phyloP scores from a whole-genome alignment of 768 basidiomycete genomes.

The Rhizopogon salebrosus region DNA sequence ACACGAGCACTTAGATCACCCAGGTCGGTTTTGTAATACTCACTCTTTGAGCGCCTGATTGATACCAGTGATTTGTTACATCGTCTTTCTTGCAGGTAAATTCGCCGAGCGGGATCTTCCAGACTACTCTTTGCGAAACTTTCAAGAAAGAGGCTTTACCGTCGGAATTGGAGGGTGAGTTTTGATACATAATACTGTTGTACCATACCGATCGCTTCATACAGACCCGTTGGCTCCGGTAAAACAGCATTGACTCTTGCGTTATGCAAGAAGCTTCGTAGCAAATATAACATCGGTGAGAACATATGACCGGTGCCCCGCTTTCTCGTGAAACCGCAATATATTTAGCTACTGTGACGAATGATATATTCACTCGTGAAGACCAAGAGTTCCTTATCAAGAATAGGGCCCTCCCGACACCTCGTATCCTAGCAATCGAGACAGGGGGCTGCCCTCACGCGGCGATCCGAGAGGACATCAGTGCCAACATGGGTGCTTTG shows the following conservation, averaged over 20 bases:
- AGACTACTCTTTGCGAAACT: slow-evolving; percentile 78
- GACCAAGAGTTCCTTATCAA: slow-evolving; percentile 97
- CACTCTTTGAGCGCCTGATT: background rate
- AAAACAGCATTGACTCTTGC: slow-evolving; percentile 94
- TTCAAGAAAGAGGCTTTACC: slow-evolving; percentile 91
- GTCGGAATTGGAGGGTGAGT: slow-evolving; percentile 95
- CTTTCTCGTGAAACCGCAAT: slow-evolving; percentile 7
- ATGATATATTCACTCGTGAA: slow-evolving; percentile 98
- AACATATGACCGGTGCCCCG: background rate
- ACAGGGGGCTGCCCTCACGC: slow-evolving; percentile 98
- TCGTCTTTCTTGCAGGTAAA: slow-evolving; percentile 54
- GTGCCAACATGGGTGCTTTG: slow-evolving; percentile 92
- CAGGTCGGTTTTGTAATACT: slow-evolving; percentile 45
- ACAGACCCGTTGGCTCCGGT: slow-evolving; percentile 93
- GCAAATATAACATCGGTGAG: slow-evolving; percentile 87
- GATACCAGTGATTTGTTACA: background rate
- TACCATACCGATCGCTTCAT: background rate
- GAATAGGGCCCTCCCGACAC: slow-evolving; percentile 79
- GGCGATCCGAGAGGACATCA: slow-evolving; percentile 97
- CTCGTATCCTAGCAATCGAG: slow-evolving; percentile 92
- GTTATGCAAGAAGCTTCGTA: slow-evolving; percentile 76
- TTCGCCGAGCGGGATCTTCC: slow-evolving; percentile 91
- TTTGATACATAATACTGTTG: background rate
- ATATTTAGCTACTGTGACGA: slow-evolving; percentile 84
- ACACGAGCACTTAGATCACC: slow-evolving; percentile 87